These are phyloP conservation scores for Blumeria graminis DNA, from an alignment of 2,329 filamentous ascomycete genomes.

Conservation along the genomic window DNA sequence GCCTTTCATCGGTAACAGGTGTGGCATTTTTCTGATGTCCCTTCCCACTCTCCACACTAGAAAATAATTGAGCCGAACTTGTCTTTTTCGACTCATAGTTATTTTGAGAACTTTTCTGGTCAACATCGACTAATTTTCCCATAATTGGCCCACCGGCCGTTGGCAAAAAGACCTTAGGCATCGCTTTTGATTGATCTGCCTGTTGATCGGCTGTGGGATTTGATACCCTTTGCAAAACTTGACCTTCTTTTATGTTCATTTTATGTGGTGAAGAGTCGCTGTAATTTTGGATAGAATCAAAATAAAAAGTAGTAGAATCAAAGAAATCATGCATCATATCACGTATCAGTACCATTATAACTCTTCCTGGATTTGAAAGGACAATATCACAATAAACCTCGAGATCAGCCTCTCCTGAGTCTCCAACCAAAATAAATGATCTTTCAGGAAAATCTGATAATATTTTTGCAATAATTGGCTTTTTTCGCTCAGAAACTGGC, in stretches of 20 bases:
- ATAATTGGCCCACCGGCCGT: slow-evolving; percentile 18
- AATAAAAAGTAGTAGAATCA: slow-evolving; percentile 22
- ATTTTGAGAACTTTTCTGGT: slow-evolving; percentile 21
- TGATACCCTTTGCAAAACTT: too few species aligned
- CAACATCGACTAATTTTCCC: slow-evolving; percentile 36
- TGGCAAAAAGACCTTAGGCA: slow-evolving; percentile 10
- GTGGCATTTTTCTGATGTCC: too few species aligned
- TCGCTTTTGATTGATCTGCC: too few species aligned
- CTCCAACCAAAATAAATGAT: slow-evolving; percentile 76
- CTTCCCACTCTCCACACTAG: slow-evolving; percentile 1
- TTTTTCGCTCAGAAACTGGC: slow-evolving; percentile 86
- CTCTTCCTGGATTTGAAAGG: slow-evolving; percentile 54
- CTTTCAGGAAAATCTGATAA: slow-evolving; percentile 73
- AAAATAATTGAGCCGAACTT: not conserved
- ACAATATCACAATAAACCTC: slow-evolving; percentile 95
- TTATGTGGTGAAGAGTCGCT: not conserved
- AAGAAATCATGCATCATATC: slow-evolving; percentile 69
- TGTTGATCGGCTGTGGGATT: too few species aligned
- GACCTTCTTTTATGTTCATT: too few species aligned
- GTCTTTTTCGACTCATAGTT: slow-evolving; percentile 15
- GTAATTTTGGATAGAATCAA: not conserved
- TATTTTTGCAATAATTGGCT: slow-evolving; percentile 63
- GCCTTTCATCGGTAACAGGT: not conserved
- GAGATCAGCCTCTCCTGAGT: slow-evolving; percentile 88
- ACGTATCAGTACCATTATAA: slow-evolving; percentile 72